Conservation (phyloP, 805 yeast genomes). For the Komagataella pseudopastoris region DNA sequence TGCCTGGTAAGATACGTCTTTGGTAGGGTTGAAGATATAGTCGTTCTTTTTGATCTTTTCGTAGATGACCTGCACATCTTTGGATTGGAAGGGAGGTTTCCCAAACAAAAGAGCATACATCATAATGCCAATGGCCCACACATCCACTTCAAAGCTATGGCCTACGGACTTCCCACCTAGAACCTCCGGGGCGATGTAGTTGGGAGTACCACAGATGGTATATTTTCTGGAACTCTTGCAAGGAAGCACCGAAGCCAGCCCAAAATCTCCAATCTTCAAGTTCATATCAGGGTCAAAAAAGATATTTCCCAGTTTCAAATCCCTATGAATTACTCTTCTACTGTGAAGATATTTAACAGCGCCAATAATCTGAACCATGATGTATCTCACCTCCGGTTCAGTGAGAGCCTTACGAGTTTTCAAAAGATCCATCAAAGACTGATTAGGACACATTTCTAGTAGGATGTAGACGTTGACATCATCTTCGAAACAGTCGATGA, state of each 20-base stretch:
- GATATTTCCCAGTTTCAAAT: conserved; percentile 88
- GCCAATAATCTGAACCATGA: conserved; percentile 86
- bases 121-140: conserved; percentile 98
- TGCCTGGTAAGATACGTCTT: conserved; percentile 57
- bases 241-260: conserved; percentile 90
- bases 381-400: conserved; percentile 85
- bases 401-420: conserved; percentile 73
- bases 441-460: conserved; percentile 90
- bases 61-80: conserved; percentile 84
- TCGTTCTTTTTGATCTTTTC: conserved; percentile 81
- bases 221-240: conserved; percentile 61
- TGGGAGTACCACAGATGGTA: conserved; percentile 98
- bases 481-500: conserved; percentile 95
- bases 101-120: conserved; percentile 86
- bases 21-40: conserved; percentile 60
- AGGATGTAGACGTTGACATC: conserved; percentile 86
- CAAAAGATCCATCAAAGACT: conserved; percentile 84
- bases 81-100: conserved; percentile 96
- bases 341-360: conserved; percentile 89
- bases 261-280: conserved; percentile 94
- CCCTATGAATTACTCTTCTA: conserved; percentile 89
- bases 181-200: conserved; percentile 97
- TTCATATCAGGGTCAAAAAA: conserved; percentile 91
- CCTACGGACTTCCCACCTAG: conserved; percentile 79
- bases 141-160: conserved; percentile 88